phyloP scores from a whole-genome alignment of 805 yeast species.

The Saccharomycopsis amapae region DNA sequence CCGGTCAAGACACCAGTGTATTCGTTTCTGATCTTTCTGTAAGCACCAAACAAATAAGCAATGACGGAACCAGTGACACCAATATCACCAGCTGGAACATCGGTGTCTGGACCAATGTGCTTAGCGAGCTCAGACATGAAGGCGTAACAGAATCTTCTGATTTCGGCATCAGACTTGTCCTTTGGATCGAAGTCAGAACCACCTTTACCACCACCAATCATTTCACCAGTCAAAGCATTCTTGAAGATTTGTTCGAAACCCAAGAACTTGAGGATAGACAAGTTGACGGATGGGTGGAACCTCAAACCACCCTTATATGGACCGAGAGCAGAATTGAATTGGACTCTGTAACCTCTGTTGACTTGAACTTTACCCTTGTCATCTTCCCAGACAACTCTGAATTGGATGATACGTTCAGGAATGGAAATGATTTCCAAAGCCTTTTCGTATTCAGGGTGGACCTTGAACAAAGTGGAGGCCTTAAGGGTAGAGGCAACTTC shows the following conservation, averaged over 20 bases:
- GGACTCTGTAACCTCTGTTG: constrained; percentile 97
- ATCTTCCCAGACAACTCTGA: constrained; percentile 97
- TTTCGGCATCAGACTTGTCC: constrained; percentile 87
- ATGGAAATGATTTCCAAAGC: constrained; percentile 85
- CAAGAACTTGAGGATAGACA: constrained; percentile 89
- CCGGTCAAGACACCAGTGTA: constrained; percentile 98
- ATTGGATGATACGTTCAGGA: constrained; percentile 94
- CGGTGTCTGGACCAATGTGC: constrained; percentile 95
- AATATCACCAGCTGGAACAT: constrained; percentile 99
- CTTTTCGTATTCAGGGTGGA: constrained; percentile 84
- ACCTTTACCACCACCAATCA: constrained; percentile 99
- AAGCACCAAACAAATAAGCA: constrained; percentile 94
- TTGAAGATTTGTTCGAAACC: constrained; percentile 98
- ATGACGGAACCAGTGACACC: constrained; percentile 97
- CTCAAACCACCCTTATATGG: constrained; percentile 99
- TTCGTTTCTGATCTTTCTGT: constrained; percentile 82
- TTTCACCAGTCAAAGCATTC: constrained; percentile 93
- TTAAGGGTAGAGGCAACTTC: constrained; percentile 84
- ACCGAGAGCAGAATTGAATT: constrained; percentile 96
- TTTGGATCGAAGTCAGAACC: constrained; percentile 98
- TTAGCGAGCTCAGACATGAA: constrained; percentile 94
- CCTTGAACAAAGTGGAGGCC: constrained; percentile 83
- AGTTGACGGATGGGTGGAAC: constrained; percentile 94
- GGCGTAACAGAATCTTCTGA: constrained; percentile 92
- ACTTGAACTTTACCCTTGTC: constrained; percentile 88